A percentile compares a stretch with the other conserved stretches of the same genome.
These are phyloP conservation scores for Salix suchowensis DNA, from an alignment of 345 rosid genomes.

Conservation along the genomic window DNA sequence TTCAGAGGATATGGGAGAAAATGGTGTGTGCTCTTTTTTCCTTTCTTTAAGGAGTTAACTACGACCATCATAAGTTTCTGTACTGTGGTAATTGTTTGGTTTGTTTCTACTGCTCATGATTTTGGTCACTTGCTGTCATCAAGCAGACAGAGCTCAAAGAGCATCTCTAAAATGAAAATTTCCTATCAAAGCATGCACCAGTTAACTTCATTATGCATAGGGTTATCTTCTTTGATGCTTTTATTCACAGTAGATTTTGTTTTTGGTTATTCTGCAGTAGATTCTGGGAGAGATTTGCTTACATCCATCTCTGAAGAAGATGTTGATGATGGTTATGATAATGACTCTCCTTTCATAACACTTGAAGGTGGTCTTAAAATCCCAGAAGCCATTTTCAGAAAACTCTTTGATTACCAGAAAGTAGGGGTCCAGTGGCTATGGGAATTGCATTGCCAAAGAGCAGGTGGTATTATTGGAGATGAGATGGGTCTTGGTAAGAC, in stretches of 20 bases:
- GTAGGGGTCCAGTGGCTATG: constrained; percentile 99
- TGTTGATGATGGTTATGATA: constrained; percentile 46
- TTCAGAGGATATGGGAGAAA: constrained; percentile 51
- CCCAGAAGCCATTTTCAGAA: constrained; percentile 58
- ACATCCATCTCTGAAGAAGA: constrained; percentile 57
- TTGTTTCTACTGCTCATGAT: background rate
- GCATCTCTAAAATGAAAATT: background rate
- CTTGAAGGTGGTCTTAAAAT: constrained; percentile 88
- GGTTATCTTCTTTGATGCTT: background rate
- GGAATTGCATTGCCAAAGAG: constrained; percentile 98
- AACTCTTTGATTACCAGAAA: constrained; percentile 93
- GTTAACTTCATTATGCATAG: too few relatives aligned
- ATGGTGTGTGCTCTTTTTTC: constrained; percentile 41
- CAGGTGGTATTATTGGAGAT: constrained; percentile 98
- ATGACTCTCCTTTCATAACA: constrained; percentile 41
- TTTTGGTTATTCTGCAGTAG: constrained; percentile 30
- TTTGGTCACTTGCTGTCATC: background rate
- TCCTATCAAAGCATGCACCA: background rate
- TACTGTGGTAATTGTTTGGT: background rate
- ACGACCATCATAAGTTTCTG: constrained; percentile 1
- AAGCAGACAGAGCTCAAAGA: background rate
- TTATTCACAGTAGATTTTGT: background rate
- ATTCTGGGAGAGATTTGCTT: constrained; percentile 31
- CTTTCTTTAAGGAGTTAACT: constrained; percentile 13
- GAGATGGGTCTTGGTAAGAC: constrained; percentile 99